These are phyloP conservation scores for Volvariella volvacea DNA, from an alignment of 1,284 basidiomycete genomes.

Conservation along the genomic window DNA sequence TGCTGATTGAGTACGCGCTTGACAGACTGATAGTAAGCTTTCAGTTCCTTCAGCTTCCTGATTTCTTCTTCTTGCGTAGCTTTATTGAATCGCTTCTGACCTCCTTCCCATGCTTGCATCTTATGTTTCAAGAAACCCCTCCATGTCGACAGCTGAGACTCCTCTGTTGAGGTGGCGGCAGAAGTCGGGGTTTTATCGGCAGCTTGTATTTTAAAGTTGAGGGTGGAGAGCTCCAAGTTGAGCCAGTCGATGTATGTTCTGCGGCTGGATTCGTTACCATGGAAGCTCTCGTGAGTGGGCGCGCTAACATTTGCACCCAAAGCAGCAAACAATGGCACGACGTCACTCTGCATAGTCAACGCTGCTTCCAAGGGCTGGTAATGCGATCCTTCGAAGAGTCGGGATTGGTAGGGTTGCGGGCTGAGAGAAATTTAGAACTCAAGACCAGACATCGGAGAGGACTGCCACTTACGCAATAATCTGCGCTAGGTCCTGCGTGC, in stretches of 20 bases:
- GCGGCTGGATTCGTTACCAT: constrained; percentile 14
- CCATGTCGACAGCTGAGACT: neutral
- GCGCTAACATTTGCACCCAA: constrained; percentile 36
- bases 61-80: constrained; percentile 1
- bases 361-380: constrained; percentile 38
- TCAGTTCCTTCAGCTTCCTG: constrained; percentile 12
- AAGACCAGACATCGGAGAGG: constrained; percentile 17
- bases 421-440: too few species aligned
- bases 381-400: too few species aligned
- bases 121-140: neutral
- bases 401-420: too few species aligned
- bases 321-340: constrained; percentile 34
- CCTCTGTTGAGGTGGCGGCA: neutral
- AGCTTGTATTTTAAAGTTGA: constrained; percentile 17
- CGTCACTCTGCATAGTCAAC: constrained; percentile 29
- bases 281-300: constrained; percentile 17
- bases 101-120: neutral
- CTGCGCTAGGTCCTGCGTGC: constrained; percentile 22
- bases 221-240: constrained; percentile 19
- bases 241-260: constrained; percentile 36
- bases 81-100: neutral
- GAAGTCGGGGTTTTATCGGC: neutral
- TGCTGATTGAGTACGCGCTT: constrained; percentile 26
- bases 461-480: too few species aligned
- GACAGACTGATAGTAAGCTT: constrained; percentile 28